These are phyloP conservation scores for Fraxinus platypoda DNA, from an alignment of 305 asterid species.

Conservation along the genomic window DNA sequence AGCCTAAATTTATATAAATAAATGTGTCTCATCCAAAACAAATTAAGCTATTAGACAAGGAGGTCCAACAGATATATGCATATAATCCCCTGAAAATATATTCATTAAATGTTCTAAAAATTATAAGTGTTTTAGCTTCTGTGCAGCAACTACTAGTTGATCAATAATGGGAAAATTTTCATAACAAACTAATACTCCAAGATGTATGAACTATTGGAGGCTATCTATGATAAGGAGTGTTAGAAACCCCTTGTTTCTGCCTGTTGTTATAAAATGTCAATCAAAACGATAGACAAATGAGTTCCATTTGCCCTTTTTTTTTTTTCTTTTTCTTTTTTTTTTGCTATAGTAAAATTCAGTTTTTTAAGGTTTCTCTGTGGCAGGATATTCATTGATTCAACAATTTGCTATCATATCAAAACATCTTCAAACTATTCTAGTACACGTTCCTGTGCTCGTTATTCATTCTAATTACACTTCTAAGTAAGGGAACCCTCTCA, in stretches of 20 bases:
- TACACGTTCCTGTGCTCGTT: neutral
- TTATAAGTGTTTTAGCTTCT: neutral
- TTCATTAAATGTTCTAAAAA: neutral
- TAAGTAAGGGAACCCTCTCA: neutral
- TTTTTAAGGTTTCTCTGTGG: neutral
- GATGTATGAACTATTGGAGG: neutral
- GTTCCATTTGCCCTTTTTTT: neutral
- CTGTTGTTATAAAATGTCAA: neutral
- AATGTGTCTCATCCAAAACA: neutral
- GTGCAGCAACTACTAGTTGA: neutral
- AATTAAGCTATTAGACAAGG: neutral
- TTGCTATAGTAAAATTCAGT: constrained; percentile 10
- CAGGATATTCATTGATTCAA: neutral
- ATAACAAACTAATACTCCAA: neutral
- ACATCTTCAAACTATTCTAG: neutral
- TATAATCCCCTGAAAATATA: neutral
- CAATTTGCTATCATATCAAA: neutral
- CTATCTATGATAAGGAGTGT: neutral
- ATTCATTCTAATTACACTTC: neutral
- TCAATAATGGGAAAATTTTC: neutral
- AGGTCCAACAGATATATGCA: neutral
- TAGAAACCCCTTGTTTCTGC: neutral
- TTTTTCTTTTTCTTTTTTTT: neutral
- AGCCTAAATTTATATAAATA: neutral
- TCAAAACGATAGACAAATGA: neutral